phyloP scores from a whole-genome alignment of 2,329 filamentous ascomycete species.

The Fusarium sp. region DNA sequence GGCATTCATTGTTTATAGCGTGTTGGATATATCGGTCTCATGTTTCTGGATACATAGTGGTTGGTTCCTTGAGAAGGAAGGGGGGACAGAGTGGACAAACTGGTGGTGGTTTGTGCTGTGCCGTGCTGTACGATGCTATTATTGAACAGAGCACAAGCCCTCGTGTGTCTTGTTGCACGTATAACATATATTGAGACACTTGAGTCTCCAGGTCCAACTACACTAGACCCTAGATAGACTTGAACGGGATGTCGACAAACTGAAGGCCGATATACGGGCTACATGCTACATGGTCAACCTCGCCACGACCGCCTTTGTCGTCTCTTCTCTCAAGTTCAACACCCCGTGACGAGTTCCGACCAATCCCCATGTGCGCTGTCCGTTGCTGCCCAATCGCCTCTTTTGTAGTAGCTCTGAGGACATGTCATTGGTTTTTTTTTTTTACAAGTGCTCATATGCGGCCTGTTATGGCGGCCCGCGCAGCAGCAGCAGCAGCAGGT shows the following conservation, averaged over 20 bases:
- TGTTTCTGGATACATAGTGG: not conserved
- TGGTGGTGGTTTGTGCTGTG: slow-evolving; percentile 11
- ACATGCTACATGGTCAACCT: not conserved
- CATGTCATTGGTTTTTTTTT: not conserved
- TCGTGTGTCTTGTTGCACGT: slow-evolving; percentile 26
- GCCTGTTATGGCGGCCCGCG: slow-evolving; percentile 18
- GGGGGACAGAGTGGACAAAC: not conserved
- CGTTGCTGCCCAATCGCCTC: slow-evolving; percentile 32
- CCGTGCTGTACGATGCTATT: slow-evolving; percentile 12
- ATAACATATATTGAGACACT: slow-evolving; percentile 12
- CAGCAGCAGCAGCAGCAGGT: slow-evolving; percentile 4
- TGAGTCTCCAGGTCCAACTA: not conserved
- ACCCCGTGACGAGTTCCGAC: slow-evolving; percentile 19
- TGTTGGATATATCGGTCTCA: slow-evolving; percentile 16
- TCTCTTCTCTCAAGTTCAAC: slow-evolving; percentile 26
- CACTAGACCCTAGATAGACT: not conserved
- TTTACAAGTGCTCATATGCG: slow-evolving; percentile 6
- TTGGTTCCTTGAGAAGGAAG: not conserved
- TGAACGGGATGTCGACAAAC: not conserved
- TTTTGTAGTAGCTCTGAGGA: not conserved
- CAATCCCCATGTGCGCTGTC: not conserved
- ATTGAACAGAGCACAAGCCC: slow-evolving; percentile 8
- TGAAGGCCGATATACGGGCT: not conserved
- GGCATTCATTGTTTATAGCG: slow-evolving; percentile 18
- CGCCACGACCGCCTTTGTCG: not conserved